Evolutionary conservation across 768 basidiomycete genomes (phyloP).

Genomic region (Chalciporus pseudorubinellus): DNA sequence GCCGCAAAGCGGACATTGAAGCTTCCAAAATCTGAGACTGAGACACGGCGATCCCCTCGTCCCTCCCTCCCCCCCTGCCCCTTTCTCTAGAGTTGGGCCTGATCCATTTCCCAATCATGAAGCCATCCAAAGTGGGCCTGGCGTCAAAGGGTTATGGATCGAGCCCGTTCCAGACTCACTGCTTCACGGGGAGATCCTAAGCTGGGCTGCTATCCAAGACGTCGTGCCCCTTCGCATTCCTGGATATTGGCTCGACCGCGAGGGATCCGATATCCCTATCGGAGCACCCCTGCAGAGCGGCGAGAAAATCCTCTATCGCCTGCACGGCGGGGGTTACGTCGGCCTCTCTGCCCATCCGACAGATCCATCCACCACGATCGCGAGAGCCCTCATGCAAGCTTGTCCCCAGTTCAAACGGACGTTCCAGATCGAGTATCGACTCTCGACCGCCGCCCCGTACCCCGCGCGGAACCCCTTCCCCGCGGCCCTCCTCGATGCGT

Average conservation of each 20-base stretch:
- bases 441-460: slow-evolving; percentile 44
- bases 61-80: too few relatives aligned
- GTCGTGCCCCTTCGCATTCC: slow-evolving; percentile 19
- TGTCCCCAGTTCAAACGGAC: slow-evolving; percentile 41
- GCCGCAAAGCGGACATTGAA: slow-evolving; percentile 25
- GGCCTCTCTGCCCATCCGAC: slow-evolving; percentile 19
- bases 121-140: slow-evolving; percentile 6
- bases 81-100: neutral
- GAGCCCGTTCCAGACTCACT: slow-evolving; percentile 20
- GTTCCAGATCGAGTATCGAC: slow-evolving; percentile 64
- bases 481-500: slow-evolving; percentile 61
- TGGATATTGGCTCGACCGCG: slow-evolving; percentile 26
- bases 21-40: neutral
- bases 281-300: slow-evolving; percentile 19
- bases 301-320: slow-evolving; percentile 34
- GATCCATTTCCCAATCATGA: slow-evolving; percentile 5
- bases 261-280: slow-evolving; percentile 10
- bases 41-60: slow-evolving; percentile 1
- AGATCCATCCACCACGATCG: slow-evolving; percentile 40
- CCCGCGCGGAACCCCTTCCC: slow-evolving; percentile 58
- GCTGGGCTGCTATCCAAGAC: slow-evolving; percentile 19
- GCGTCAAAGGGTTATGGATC: slow-evolving; percentile 17
- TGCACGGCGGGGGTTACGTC: slow-evolving; percentile 29
- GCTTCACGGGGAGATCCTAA: slow-evolving; percentile 27
- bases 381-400: slow-evolving; percentile 42